Evolutionary conservation across 78 protist species (phyloP).

Genomic region (slime mould (Dictyostelium discoideum)): DNA sequence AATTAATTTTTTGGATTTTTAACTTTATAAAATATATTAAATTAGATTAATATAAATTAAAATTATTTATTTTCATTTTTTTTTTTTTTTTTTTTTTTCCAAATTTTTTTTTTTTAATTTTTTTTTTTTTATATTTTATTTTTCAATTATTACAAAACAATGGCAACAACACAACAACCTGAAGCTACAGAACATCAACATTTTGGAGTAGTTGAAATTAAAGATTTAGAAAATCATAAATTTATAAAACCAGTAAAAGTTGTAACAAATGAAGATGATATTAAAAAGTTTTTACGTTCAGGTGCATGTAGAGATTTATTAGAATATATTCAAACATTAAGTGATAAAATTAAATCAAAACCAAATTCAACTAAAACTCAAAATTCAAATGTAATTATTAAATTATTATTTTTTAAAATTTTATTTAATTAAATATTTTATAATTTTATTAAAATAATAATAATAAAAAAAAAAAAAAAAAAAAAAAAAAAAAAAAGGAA

Average conservation of each 20-base stretch:
- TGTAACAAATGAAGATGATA: slow-evolving; percentile 30
- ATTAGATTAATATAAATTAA: too few relatives aligned
- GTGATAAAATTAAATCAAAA: slow-evolving; percentile 36
- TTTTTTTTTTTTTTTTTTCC: not conserved
- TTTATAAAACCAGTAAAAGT: slow-evolving; percentile 52
- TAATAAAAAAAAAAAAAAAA: too few relatives aligned
- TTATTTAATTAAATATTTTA: not conserved
- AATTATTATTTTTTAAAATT: not conserved
- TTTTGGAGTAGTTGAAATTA: not conserved
- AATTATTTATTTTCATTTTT: not conserved
- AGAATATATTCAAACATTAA: slow-evolving; percentile 38
- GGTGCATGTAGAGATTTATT: not conserved
- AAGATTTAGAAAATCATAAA: slow-evolving; percentile 13
- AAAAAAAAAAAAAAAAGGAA: slow-evolving; percentile 1
- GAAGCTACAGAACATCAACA: not conserved
- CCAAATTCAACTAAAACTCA: slow-evolving; percentile 12
- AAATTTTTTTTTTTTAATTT: not conserved
- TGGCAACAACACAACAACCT: not conserved
- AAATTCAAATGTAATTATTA: slow-evolving; percentile 18
- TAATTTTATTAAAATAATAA: too few relatives aligned
- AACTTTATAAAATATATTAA: too few relatives aligned
- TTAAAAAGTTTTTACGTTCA: slow-evolving; percentile 36
- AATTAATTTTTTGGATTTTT: too few relatives aligned
- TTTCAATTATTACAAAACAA: not conserved
- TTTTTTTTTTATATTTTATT: not conserved